Conservation (phyloP, 495 filamentous ascomycete genomes). For the Lineolata rhizophorae region DNA sequence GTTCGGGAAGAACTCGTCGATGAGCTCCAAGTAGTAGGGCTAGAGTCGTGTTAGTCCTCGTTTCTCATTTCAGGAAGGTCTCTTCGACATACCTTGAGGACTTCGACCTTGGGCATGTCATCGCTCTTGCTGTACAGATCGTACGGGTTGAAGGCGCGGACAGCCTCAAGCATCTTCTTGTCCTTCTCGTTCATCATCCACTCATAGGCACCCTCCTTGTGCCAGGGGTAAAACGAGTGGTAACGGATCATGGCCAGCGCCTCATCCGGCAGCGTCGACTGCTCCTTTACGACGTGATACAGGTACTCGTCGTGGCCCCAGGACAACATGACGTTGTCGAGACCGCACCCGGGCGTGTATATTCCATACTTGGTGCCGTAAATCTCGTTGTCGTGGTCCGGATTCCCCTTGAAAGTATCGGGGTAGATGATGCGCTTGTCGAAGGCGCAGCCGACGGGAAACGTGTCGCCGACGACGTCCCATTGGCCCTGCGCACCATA, state of each 20-base stretch:
- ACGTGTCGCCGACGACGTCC: constrained; percentile 85
- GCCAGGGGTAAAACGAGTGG: constrained; percentile 84
- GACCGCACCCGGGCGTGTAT: constrained; percentile 51
- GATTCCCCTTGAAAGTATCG: constrained; percentile 50
- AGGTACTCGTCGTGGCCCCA: constrained; percentile 91
- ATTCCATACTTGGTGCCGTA: constrained; percentile 58
- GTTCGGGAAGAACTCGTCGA: constrained; percentile 66
- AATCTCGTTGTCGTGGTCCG: constrained; percentile 39
- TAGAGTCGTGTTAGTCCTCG: constrained; percentile 12
- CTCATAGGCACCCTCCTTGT: constrained; percentile 50
- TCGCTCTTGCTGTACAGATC: constrained; percentile 88
- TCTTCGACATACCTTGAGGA: constrained; percentile 36
- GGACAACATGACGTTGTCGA: constrained; percentile 69
- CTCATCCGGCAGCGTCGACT: constrained; percentile 53
- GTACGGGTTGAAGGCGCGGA: constrained; percentile 75
- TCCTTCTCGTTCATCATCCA: constrained; percentile 71
- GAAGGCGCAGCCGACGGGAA: constrained; percentile 74
- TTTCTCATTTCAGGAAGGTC: background rate
- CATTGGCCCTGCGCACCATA: constrained; percentile 66
- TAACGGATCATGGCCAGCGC: constrained; percentile 80
- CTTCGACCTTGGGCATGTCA: constrained; percentile 47
- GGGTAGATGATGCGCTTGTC: constrained; percentile 56
- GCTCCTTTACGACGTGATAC: constrained; percentile 61
- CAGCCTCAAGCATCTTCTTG: constrained; percentile 52
- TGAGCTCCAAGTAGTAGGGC: constrained; percentile 68